Base-by-base conservation (phyloP, 176 grass and related monocot species). In the Aegilops speltoides region DNA sequence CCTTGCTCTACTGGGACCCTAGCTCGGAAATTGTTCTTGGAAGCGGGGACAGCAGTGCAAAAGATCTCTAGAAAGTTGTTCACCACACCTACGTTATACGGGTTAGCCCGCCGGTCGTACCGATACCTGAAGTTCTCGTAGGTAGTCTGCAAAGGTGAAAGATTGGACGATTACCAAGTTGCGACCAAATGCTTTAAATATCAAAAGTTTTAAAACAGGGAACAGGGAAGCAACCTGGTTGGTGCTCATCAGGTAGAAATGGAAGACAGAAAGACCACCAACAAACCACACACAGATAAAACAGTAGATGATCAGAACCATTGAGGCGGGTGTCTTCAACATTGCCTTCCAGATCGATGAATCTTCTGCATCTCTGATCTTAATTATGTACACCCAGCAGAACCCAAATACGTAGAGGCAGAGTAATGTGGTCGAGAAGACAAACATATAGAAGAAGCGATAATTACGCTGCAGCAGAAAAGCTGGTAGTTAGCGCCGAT, bases 391-490 rank as follows among this genome's bases (percentile, higher is more conserved):
- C 56, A 97, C 89, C 93, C 93, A 97, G 64, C 95, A 97, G 52
- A 97, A 95, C 72, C 90, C 93, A 76, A 97, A 97, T 60, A 97
- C 89, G 66, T 91, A 97, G 76, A 97, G 67, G 85, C 95, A 97
- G 10, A 97, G 90, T 33, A 97, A 70, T 79, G 95, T 95, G 26
- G 93, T 88, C 5, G 95, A 97, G 87, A 97, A 97, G 43, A 97
- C 95, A 54, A 97, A 97, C 95, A 97, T 97, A 87, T 97, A 97
- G 78, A 97, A 97, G 82, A 97, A 97, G 19, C 95, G 88, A 50
- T 97, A 97, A 91, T 97, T 97, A n/a, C 95, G 87, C 95, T 97
- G 87, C 79, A 93, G 26, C 28, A 87, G 45, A 88, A 68, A 85
- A 70, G 36, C 25, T 7, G 33, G 37, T 60, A 33, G 43, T 93